A percentile compares a stretch with the other conserved stretches of the same genome.
Evolutionary conservation across 768 basidiomycete genomes (phyloP).

Genomic region (Tylopilus rubrobrunneus): DNA sequence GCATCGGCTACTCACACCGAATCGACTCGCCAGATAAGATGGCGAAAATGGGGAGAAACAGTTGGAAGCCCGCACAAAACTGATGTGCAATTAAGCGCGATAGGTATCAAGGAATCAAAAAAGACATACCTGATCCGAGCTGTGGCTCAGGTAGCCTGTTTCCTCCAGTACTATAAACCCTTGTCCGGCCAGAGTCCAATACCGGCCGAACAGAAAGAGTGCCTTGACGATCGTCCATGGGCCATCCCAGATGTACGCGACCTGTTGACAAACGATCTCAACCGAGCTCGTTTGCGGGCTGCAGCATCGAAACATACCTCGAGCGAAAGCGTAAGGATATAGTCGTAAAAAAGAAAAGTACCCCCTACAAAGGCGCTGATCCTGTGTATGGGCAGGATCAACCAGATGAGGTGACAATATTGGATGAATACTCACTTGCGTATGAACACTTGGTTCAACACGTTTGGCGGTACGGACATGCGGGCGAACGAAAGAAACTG

Average conservation of each 20-base stretch:
- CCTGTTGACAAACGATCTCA: conserved; percentile 5
- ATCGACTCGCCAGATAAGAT: conserved; percentile 18
- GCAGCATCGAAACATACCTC: conserved; percentile 16
- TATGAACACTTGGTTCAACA: conserved; percentile 7
- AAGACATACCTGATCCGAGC: conserved; percentile 13
- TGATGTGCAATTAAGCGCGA: neutral
- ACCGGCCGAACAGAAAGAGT: conserved; percentile 14
- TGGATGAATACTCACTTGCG: conserved; percentile 17
- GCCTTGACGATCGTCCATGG: conserved; percentile 14
- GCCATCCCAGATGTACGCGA: conserved; percentile 13
- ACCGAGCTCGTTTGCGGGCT: neutral
- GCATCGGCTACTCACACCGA: conserved; percentile 14
- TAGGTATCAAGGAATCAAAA: neutral
- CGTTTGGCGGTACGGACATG: conserved; percentile 6
- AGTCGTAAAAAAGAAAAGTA: conserved; percentile 25
- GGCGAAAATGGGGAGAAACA: neutral
- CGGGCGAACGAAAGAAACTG: neutral
- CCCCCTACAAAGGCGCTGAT: conserved; percentile 11
- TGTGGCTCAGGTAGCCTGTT: conserved; percentile 13
- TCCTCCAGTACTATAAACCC: conserved; percentile 20
- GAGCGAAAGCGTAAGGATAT: conserved; percentile 24
- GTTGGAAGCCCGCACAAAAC: conserved; percentile 15
- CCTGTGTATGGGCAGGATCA: conserved; percentile 3
- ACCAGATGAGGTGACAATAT: neutral
- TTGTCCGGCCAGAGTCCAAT: conserved; percentile 19